phyloP scores from a whole-genome alignment of 2,329 filamentous ascomycete species.

The Colletotrichum sp. region DNA sequence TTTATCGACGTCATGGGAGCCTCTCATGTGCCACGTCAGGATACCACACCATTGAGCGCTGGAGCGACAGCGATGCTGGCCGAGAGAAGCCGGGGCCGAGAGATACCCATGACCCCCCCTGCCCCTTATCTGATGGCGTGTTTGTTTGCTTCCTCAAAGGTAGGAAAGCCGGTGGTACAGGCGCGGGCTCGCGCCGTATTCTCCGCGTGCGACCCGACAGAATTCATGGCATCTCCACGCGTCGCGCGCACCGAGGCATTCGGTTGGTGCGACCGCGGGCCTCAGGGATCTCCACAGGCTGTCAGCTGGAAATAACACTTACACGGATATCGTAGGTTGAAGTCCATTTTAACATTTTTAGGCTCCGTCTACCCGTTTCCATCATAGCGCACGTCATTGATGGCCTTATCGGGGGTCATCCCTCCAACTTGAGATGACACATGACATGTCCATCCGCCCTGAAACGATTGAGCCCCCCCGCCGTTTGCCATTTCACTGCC shows the following conservation, averaged over 20 bases:
- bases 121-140: neutral
- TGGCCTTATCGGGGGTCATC: neutral
- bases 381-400: neutral
- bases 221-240: neutral
- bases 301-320: neutral
- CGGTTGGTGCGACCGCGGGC: neutral
- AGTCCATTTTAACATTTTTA: neutral
- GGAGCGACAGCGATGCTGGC: neutral
- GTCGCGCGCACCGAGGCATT: neutral
- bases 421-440: neutral
- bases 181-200: neutral
- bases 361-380: neutral
- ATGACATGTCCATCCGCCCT: neutral
- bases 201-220: neutral
- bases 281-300: neutral
- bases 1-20: neutral
- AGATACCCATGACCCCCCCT: neutral
- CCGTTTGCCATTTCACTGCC: neutral
- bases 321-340: neutral
- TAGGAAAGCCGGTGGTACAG: neutral
- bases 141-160: neutral
- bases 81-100: neutral
- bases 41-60: neutral
- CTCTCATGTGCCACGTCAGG: neutral
- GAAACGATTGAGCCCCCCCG: neutral